Conservation (phyloP, 1,284 basidiomycete species). For the Fomitiporia mediterranea region DNA sequence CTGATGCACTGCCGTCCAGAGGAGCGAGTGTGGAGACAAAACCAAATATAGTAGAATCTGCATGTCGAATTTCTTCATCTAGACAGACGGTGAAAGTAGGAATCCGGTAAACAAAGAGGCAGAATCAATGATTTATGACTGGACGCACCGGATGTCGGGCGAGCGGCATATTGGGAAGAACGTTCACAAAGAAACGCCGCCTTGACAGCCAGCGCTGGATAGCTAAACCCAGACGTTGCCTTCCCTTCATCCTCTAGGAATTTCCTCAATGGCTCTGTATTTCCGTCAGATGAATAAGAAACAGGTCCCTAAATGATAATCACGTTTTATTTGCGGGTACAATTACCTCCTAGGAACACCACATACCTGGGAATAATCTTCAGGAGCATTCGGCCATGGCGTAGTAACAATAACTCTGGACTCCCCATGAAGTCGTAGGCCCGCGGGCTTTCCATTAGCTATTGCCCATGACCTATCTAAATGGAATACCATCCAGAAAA, state of each 20-base stretch:
- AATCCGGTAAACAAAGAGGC: not conserved
- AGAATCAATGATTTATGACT: not conserved
- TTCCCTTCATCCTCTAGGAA: slow-evolving; percentile 12
- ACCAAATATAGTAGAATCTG: slow-evolving; percentile 12
- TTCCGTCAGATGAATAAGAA: not conserved
- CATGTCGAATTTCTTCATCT: slow-evolving; percentile 13
- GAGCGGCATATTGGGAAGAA: slow-evolving; percentile 10
- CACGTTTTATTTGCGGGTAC: not conserved
- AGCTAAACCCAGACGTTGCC: slow-evolving; percentile 14
- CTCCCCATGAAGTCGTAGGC: slow-evolving; percentile 7
- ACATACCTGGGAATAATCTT: slow-evolving; percentile 9
- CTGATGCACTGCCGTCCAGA: slow-evolving; percentile 4
- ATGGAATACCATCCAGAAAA: slow-evolving; percentile 19
- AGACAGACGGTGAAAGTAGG: not conserved
- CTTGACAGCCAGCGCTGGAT: slow-evolving; percentile 12
- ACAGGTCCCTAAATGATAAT: not conserved
- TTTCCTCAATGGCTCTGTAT: slow-evolving; percentile 1
- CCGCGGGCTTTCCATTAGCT: slow-evolving; percentile 11
- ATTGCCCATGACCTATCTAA: slow-evolving; percentile 17
- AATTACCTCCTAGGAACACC: not conserved
- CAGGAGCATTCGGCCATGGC: slow-evolving; percentile 13
- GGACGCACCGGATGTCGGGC: slow-evolving; percentile 8
- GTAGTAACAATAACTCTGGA: slow-evolving; percentile 12
- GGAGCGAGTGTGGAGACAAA: slow-evolving; percentile 13
- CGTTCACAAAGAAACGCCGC: slow-evolving; percentile 10